phyloP scores from a whole-genome alignment of 768 basidiomycete genomes.

The Sporobolomyces roseus region DNA sequence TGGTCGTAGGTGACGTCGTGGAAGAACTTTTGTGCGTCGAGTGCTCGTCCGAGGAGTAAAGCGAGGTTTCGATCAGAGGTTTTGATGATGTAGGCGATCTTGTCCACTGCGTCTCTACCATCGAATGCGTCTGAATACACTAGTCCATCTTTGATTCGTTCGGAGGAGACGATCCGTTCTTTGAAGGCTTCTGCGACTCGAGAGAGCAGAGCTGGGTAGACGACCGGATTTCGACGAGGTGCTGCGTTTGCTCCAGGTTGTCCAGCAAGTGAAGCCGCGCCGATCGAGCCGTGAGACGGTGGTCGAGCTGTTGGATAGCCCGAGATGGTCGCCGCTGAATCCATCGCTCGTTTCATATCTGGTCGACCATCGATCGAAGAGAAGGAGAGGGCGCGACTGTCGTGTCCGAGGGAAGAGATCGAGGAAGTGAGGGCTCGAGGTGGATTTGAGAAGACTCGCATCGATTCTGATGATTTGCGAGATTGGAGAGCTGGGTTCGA shows the following conservation, averaged over 20 bases:
- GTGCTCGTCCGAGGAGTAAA: slow-evolving; percentile 83
- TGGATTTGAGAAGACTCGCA: slow-evolving; percentile 37
- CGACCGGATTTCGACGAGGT: slow-evolving; percentile 24
- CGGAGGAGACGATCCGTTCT: slow-evolving; percentile 68
- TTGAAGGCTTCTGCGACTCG: slow-evolving; percentile 91
- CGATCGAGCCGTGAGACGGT: slow-evolving; percentile 19
- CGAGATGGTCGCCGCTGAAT: not conserved
- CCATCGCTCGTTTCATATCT: slow-evolving; percentile 12
- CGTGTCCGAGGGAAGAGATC: not conserved
- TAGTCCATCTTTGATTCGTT: slow-evolving; percentile 87
- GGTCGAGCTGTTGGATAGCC: slow-evolving; percentile 11
- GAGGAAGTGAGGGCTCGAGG: slow-evolving; percentile 14
- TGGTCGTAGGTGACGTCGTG: slow-evolving; percentile 99
- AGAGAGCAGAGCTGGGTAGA: slow-evolving; percentile 94
- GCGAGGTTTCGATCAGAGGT: slow-evolving; percentile 96
- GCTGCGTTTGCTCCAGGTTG: not conserved
- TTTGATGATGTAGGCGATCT: slow-evolving; percentile 96
- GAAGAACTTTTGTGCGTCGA: slow-evolving; percentile 98
- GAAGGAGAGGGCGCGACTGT: slow-evolving; percentile 39
- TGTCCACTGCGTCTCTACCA: slow-evolving; percentile 93
- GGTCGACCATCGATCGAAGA: slow-evolving; percentile 34
- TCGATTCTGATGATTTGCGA: slow-evolving; percentile 40
- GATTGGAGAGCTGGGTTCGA: slow-evolving; percentile 18
- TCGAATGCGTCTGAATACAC: slow-evolving; percentile 96
- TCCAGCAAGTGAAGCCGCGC: not conserved